Evolutionary conservation across 2,329 filamentous ascomycete genomes (phyloP).

Genomic region (Boeremia lycopersici): DNA sequence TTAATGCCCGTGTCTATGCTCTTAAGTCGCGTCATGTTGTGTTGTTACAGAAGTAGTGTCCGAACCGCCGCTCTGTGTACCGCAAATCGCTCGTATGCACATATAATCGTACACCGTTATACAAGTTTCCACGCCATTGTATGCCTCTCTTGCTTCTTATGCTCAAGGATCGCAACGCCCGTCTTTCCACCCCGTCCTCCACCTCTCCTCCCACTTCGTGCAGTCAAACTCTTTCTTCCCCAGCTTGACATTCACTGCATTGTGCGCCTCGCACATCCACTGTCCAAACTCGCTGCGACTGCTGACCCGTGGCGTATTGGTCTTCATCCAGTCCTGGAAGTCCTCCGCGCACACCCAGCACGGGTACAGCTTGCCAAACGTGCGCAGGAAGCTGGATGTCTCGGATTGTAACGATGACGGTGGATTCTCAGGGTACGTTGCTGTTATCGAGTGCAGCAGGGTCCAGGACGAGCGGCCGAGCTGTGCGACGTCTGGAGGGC

Average conservation of each 20-base stretch:
- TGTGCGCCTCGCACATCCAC: slow-evolving; percentile 87
- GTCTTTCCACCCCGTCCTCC: slow-evolving; percentile 86
- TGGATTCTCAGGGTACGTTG: slow-evolving; percentile 77
- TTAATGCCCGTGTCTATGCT: slow-evolving; percentile 18
- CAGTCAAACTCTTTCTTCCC: slow-evolving; percentile 94
- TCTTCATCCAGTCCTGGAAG: slow-evolving; percentile 80
- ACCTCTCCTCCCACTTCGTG: slow-evolving; percentile 86
- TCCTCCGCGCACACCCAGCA: slow-evolving; percentile 96
- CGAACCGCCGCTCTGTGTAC: background rate
- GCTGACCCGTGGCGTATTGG: slow-evolving; percentile 68
- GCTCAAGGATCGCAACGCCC: slow-evolving; percentile 64
- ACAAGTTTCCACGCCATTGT: background rate
- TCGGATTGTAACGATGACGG: slow-evolving; percentile 73
- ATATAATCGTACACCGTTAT: slow-evolving; percentile 6
- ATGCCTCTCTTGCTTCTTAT: background rate
- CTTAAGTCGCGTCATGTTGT: background rate
- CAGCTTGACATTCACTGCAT: slow-evolving; percentile 85
- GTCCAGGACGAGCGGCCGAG: slow-evolving; percentile 93
- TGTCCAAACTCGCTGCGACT: slow-evolving; percentile 72
- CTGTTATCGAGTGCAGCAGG: slow-evolving; percentile 88
- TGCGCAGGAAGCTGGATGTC: slow-evolving; percentile 75
- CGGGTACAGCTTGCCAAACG: slow-evolving; percentile 88
- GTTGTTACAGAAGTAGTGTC: slow-evolving; percentile 1
- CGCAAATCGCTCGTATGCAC: background rate
- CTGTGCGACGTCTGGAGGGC: slow-evolving; percentile 86